Base-by-base conservation (phyloP, 257 asterid species). In the Solanum boliviense region DNA sequence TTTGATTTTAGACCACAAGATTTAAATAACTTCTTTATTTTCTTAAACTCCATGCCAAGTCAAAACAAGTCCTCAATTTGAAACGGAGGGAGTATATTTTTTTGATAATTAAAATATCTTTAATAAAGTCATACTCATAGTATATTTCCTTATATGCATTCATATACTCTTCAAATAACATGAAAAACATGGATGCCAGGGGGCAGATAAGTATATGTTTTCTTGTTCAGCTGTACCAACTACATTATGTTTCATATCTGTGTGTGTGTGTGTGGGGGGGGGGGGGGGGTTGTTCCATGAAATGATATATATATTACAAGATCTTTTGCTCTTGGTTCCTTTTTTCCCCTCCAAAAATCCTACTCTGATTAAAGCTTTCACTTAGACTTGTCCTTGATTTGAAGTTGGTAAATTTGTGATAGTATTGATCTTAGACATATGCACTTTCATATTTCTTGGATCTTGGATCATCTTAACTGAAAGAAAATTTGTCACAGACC, bases 401-500 rank as follows among this genome's bases (percentile, higher is more conserved):
- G 16, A 44, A 25, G 65, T 41, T 78, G 36, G 38, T 39, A 78
- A 27, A 44, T 81, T 18, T 46, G n/a, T 27, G 39, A 81, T 13
- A 16, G 85, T 27, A 81, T 46, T 44, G 67, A 44, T 81, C 39
- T 81, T 16, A 12, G 13, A 10, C 21, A 52, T 89, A 13, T 62
- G 84, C 83, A 32, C 52, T 67, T 86, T 35, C 72, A 71, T 86
- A 60, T 18, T 62, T 87, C 36, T 76, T 3, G 46, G 70, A 67
- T 86, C 56, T 34, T 81, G 72, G 15, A 68, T 7, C 74, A 13
- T n/a, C 74, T 56, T 44, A 58, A 46, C 72, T 73, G 88, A 86
- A 73, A 34, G 68, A 78, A 70, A 44, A 74, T 84, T 89, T 87
- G 89, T 88, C 84, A 81, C 91, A 96, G 99, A 89, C 96, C 98